These are phyloP conservation scores for Phialemoniopsis sp. DNA, from an alignment of 2,329 filamentous ascomycete genomes.

Conservation along the genomic window DNA sequence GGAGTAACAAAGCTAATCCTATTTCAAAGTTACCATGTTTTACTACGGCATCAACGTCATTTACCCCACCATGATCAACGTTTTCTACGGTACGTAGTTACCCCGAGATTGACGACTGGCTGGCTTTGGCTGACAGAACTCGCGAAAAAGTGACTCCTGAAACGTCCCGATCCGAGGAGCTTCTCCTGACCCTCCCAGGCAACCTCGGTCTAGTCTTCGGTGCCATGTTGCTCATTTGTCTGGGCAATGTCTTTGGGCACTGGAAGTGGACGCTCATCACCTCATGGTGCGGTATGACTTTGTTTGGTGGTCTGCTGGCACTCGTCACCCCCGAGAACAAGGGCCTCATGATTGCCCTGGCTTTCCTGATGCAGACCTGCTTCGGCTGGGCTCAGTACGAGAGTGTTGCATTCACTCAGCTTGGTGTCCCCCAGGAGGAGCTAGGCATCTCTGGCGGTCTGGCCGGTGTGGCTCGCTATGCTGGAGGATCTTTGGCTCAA, in stretches of 20 bases:
- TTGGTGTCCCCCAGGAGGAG: conserved; percentile 22
- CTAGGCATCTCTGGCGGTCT: conserved; percentile 6
- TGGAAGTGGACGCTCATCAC: conserved; percentile 42
- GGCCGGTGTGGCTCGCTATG: conserved; percentile 4
- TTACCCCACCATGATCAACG: conserved; percentile 38
- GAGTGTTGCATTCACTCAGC: conserved; percentile 20
- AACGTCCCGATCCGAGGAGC: conserved; percentile 12
- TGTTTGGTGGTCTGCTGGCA: conserved; percentile 38
- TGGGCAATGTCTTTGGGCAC: conserved; percentile 34
- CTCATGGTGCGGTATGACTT: conserved; percentile 35
- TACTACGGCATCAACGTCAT: conserved; percentile 14
- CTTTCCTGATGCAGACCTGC: conserved; percentile 26
- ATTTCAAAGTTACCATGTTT: conserved; percentile 1
- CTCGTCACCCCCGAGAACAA: conserved; percentile 35
- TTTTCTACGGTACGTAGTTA: conserved; percentile 6
- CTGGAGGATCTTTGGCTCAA: conserved; percentile 5
- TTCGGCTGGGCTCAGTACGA: conserved; percentile 11
- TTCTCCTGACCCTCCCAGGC: conserved; percentile 33
- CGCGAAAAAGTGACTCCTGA: conserved; percentile 16
- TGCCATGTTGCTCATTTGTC: conserved; percentile 30
- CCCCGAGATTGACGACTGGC: too few relatives aligned
- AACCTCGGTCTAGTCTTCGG: conserved; percentile 39
- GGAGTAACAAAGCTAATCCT: too few relatives aligned
- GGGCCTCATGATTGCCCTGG: conserved; percentile 39
- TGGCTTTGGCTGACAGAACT: not conserved